Evolutionary conservation across 768 basidiomycete species (phyloP).

Genomic region (Favolaschia claudopus): DNA sequence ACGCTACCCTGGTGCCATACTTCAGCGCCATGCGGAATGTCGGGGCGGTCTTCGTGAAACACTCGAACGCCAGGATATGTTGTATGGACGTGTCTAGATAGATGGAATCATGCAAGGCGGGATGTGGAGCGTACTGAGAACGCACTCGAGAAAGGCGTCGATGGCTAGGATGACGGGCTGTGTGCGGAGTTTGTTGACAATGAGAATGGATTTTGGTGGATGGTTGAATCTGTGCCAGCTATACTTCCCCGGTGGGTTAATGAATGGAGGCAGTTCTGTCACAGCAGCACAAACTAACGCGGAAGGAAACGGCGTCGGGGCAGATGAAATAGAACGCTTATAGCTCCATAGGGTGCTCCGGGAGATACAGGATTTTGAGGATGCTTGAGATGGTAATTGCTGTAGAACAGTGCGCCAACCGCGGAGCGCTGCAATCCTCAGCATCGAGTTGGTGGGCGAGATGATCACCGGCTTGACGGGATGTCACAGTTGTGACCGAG

Average conservation of each 20-base stretch:
- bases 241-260: constrained; percentile 39
- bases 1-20: constrained; percentile 70
- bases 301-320: constrained; percentile 28
- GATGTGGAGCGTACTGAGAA: constrained; percentile 18
- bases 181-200: constrained; percentile 84
- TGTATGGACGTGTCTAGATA: constrained; percentile 59
- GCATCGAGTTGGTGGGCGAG: neutral
- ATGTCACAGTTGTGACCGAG: constrained; percentile 3
- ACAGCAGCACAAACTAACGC: constrained; percentile 36
- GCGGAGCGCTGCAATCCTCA: constrained; percentile 17
- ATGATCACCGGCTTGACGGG: neutral
- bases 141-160: constrained; percentile 74
- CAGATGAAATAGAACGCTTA: constrained; percentile 9
- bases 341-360: neutral
- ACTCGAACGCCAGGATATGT: constrained; percentile 69
- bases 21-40: constrained; percentile 69
- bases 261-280: constrained; percentile 26
- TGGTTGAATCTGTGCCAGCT: constrained; percentile 43
- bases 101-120: constrained; percentile 11
- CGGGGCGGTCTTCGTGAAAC: constrained; percentile 70
- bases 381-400: neutral
- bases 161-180: constrained; percentile 80
- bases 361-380: neutral
- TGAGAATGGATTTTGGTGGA: constrained; percentile 69
- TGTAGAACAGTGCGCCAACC: constrained; percentile 5